Conservation (phyloP, 345 rosid genomes). For the Microcos paniculata region DNA sequence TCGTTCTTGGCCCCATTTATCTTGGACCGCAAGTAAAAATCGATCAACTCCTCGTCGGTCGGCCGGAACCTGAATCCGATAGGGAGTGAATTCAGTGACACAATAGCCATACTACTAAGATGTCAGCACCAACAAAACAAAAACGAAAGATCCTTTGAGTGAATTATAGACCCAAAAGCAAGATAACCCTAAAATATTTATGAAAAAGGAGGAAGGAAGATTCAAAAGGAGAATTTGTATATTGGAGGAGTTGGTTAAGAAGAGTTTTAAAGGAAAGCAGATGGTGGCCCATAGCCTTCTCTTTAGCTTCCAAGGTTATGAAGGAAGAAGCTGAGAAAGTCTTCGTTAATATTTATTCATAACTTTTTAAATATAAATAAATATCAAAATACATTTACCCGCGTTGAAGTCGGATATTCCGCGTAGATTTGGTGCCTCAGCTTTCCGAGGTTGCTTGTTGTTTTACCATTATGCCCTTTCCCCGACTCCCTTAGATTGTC, state of each 20-base stretch:
- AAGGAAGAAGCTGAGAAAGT: not conserved
- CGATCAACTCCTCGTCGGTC: conserved; percentile 74
- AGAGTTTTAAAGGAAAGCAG: not conserved
- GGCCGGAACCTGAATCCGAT: conserved; percentile 91
- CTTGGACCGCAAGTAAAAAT: conserved; percentile 66
- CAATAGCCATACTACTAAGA: conserved; percentile 4
- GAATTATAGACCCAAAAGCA: not conserved
- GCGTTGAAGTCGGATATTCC: not conserved
- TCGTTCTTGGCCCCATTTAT: conserved; percentile 64
- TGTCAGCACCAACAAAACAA: not conserved
- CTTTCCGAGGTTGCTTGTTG: too few species aligned
- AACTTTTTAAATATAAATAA: not conserved
- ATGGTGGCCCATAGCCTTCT: not conserved
- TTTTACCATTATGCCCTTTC: too few species aligned
- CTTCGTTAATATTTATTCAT: not conserved
- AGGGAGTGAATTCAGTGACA: conserved; percentile 61
- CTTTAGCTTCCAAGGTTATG: not conserved
- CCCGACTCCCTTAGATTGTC: too few species aligned
- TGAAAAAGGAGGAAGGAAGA: not conserved
- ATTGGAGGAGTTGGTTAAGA: not conserved
- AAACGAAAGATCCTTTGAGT: not conserved
- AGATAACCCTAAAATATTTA: not conserved
- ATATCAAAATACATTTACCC: not conserved
- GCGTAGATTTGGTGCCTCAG: not conserved
- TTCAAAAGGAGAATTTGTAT: not conserved